These are phyloP conservation scores for Apocynum venetum DNA, from an alignment of 257 asterid species.

Conservation along the genomic window DNA sequence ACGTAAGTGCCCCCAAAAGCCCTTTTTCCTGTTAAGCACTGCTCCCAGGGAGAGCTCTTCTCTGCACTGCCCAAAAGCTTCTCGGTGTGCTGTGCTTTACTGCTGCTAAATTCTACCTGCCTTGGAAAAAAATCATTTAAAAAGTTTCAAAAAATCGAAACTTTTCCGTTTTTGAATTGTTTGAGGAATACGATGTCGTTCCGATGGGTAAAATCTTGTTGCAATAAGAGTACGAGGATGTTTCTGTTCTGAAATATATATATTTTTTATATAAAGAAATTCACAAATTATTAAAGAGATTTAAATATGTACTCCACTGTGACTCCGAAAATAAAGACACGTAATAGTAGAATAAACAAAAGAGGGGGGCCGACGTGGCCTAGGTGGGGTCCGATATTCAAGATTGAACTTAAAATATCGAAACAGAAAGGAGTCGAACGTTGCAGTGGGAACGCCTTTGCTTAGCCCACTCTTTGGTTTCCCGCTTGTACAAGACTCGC, in stretches of 20 bases:
- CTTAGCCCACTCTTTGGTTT: not conserved
- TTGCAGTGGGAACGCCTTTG: constrained; percentile 34
- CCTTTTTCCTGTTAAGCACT: constrained; percentile 4
- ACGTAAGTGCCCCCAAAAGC: not conserved
- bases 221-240: not conserved
- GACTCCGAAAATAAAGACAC: constrained; percentile 18
- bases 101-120: not conserved
- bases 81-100: not conserved
- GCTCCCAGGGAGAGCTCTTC: constrained; percentile 1
- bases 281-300: not conserved
- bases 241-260: not conserved
- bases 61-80: not conserved
- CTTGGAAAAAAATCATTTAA: not conserved
- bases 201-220: not conserved
- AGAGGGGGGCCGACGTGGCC: constrained; percentile 25
- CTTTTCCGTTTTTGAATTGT: not conserved
- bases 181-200: constrained; percentile 14
- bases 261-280: not conserved
- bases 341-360: not conserved
- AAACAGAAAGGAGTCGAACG: constrained; percentile 33
- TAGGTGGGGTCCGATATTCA: constrained; percentile 8
- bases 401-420: not conserved
- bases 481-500: constrained; percentile 11
- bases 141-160: not conserved
- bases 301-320: not conserved